Base-by-base conservation (phyloP, 1,139 yeast species). In the Yamadazyma sp. region DNA sequence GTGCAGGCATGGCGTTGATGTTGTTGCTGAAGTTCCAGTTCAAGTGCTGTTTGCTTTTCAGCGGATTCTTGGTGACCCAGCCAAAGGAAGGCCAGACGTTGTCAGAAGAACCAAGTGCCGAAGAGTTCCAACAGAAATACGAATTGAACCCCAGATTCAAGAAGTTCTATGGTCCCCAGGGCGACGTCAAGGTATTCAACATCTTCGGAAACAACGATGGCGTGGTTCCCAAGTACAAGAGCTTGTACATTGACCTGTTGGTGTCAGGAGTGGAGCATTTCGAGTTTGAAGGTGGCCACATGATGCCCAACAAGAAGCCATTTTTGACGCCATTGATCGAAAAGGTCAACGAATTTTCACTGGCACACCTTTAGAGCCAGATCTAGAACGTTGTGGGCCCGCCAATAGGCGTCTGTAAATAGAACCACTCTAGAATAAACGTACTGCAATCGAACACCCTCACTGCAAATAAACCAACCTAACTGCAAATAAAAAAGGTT, bases 1-100 rank as follows among this genome's bases (percentile, higher is more conserved):
- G 98, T 47, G 94, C 96, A 1, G 95, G 95, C 3, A 66, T 92
- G 57, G 79, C 94, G 1, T 79, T 81, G 3, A 66, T 79, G 18
- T 38, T 50, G 17, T 26, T 79, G 41, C 48, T 48, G 10, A 58
- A 62, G 40, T 48, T 67, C 29, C 40, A 48, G 34, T 74, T 81
- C 51, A 72, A 75, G 44, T 62, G 77, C 31, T 68, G 81, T 18
- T 50, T 80, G 12, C 56, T 74, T 17, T 66, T 79, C 37, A 74
- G 84, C 3, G 82, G 83, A 5, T 80, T 80, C 53, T 74, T 78
- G 4, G 75, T 79, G 54, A 76, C 83, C 3, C 71, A 68, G 38
- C 72, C 62, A 1, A 43, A 39, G 12, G 49, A 51, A 34, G 28
- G 20, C 5, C 7, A 9, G 6, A 14, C 9, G 7, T 35, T 30